Conservation (phyloP, 805 yeast species). For the Zygoascus biomembranicola region DNA sequence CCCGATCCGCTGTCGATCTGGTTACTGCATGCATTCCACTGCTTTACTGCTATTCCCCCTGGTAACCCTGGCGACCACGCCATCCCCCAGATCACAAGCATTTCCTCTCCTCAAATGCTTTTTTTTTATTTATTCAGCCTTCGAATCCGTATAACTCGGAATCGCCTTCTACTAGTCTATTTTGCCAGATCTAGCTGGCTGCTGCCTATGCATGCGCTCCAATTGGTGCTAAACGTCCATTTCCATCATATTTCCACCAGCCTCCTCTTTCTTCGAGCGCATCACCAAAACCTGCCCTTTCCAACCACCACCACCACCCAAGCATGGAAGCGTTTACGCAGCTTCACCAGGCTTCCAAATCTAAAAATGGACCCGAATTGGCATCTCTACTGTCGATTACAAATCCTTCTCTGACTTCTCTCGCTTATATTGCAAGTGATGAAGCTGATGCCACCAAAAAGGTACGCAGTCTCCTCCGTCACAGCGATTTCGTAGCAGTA, state of each 20-base stretch:
- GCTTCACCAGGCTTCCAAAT: neutral
- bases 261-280: no score
- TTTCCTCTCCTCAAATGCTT: neutral
- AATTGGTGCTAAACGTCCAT: no score
- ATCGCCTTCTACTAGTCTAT: no score
- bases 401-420: neutral
- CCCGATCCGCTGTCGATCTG: neutral
- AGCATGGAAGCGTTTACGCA: neutral
- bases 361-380: neutral
- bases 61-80: neutral
- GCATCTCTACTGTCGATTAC: neutral
- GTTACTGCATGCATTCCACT: neutral
- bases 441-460: neutral
- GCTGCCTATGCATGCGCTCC: no score
- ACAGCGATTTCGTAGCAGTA: conserved; percentile 8
- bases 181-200: no score
- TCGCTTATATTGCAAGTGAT: neutral
- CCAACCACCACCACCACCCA: no score
- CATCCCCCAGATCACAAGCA: neutral
- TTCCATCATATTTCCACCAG: no score
- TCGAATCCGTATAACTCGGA: neutral
- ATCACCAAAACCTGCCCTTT: no score
- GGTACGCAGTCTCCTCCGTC: neutral
- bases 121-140: neutral
- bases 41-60: neutral